Evolutionary conservation across 257 asterid genomes (phyloP).

Genomic region (Primulina eburnea): DNA sequence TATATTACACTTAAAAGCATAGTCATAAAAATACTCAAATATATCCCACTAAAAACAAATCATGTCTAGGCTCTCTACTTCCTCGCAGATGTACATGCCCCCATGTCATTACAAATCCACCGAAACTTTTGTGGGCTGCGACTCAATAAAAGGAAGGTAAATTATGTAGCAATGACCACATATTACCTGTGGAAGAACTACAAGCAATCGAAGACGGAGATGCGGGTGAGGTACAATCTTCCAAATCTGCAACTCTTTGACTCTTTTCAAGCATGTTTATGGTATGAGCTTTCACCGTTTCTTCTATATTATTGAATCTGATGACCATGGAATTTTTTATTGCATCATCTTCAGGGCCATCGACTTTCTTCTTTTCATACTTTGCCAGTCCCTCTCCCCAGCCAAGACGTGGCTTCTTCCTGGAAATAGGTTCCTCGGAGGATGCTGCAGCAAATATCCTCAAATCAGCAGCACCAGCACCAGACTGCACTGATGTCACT

Average conservation of each 20-base stretch:
- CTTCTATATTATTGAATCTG: constrained; percentile 37
- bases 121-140: neutral
- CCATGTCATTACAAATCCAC: neutral
- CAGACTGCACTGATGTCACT: constrained; percentile 29
- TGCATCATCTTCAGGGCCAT: constrained; percentile 58
- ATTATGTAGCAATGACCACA: neutral
- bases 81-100: neutral
- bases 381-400: constrained; percentile 99
- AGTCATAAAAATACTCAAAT: neutral
- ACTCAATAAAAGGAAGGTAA: neutral
- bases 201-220: constrained; percentile 82
- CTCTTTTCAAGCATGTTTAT: constrained; percentile 49
- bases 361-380: constrained; percentile 91
- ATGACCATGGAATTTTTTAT: constrained; percentile 29
- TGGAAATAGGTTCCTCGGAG: constrained; percentile 59
- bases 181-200: constrained; percentile 87
- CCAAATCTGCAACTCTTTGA: constrained; percentile 48
- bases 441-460: constrained; percentile 28
- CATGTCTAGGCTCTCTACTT: neutral
- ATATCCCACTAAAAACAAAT: constrained; percentile 2
- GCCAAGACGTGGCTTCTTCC: constrained; percentile 95
- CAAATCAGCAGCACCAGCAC: constrained; percentile 29
- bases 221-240: constrained; percentile 64
- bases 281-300: constrained; percentile 39
- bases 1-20: neutral